These are phyloP conservation scores for Diaporthe destruens DNA, from an alignment of 2,329 filamentous ascomycete species.

Conservation along the genomic window DNA sequence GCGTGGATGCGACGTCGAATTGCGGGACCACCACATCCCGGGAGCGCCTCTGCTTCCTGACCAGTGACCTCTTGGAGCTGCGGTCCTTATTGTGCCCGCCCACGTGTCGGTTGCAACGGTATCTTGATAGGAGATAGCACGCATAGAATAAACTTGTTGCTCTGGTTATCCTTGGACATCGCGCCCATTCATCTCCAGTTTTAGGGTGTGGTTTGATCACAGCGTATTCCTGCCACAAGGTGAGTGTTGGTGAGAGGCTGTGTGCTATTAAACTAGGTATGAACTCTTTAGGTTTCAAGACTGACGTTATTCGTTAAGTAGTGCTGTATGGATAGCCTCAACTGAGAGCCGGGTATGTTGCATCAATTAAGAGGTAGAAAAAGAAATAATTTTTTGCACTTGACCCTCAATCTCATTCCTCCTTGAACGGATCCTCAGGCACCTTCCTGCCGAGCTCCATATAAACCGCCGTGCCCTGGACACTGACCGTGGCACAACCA, in stretches of 20 bases:
- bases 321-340: background rate
- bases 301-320: slow-evolving; percentile 1
- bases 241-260: background rate
- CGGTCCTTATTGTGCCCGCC: background rate
- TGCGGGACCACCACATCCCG: slow-evolving; percentile 26
- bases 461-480: slow-evolving; percentile 34
- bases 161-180: background rate
- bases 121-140: background rate
- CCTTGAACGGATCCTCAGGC: slow-evolving; percentile 24
- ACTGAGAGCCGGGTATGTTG: slow-evolving; percentile 18
- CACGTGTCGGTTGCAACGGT: background rate
- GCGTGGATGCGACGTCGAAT: slow-evolving; percentile 19
- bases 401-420: background rate
- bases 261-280: slow-evolving; percentile 13
- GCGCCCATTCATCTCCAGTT: background rate
- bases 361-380: background rate
- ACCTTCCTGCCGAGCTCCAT: slow-evolving; percentile 24
- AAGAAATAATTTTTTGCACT: background rate
- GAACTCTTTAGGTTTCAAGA: background rate
- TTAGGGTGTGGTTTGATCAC: background rate
- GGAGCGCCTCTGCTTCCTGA: background rate
- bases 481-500: slow-evolving; percentile 29
- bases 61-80: background rate
- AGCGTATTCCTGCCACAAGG: background rate
- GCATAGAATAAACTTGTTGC: background rate